These are phyloP conservation scores for Aspergillus conjunctus DNA, from an alignment of 495 filamentous ascomycete species.

Conservation along the genomic window DNA sequence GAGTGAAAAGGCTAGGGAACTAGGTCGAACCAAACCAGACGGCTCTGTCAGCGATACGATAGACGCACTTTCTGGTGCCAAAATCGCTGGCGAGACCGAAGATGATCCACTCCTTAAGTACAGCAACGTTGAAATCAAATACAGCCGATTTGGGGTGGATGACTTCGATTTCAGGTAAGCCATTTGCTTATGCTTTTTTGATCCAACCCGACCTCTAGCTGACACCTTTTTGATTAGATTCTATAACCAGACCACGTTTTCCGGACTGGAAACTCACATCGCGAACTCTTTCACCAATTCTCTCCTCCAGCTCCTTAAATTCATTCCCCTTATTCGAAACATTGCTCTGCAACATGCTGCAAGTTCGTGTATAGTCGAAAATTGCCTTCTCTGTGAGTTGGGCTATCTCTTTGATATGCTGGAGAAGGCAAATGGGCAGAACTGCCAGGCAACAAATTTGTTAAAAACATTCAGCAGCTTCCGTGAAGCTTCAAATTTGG, in stretches of 20 bases:
- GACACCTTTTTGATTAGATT: slow-evolving; percentile 53
- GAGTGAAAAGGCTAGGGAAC: slow-evolving; percentile 84
- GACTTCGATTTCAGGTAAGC: slow-evolving; percentile 92
- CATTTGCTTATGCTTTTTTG: slow-evolving; percentile 11
- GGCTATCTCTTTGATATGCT: slow-evolving; percentile 98
- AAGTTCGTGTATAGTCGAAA: slow-evolving; percentile 74
- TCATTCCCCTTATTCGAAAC: slow-evolving; percentile 86
- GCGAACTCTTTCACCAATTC: slow-evolving; percentile 95
- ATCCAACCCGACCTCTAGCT: slow-evolving; percentile 22
- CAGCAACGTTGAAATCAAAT: slow-evolving; percentile 91
- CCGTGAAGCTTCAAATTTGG: slow-evolving; percentile 68
- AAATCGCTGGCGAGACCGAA: slow-evolving; percentile 61
- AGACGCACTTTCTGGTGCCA: slow-evolving; percentile 60
- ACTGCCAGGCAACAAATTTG: slow-evolving; percentile 97
- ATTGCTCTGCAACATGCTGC: slow-evolving; percentile 88
- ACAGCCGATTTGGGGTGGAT: slow-evolving; percentile 94
- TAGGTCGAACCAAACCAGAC: slow-evolving; percentile 53
- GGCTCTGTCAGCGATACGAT: slow-evolving; percentile 63
- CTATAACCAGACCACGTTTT: slow-evolving; percentile 89
- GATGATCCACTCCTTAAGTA: slow-evolving; percentile 83
- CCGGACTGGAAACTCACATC: slow-evolving; percentile 94
- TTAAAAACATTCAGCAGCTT: slow-evolving; percentile 82
- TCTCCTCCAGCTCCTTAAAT: slow-evolving; percentile 87
- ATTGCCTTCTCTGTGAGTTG: slow-evolving; percentile 89
- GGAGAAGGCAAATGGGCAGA: slow-evolving; percentile 87